Evolutionary conservation across 164 flowering plant species (phyloP).

Genomic region (Liriodendron chinense): DNA sequence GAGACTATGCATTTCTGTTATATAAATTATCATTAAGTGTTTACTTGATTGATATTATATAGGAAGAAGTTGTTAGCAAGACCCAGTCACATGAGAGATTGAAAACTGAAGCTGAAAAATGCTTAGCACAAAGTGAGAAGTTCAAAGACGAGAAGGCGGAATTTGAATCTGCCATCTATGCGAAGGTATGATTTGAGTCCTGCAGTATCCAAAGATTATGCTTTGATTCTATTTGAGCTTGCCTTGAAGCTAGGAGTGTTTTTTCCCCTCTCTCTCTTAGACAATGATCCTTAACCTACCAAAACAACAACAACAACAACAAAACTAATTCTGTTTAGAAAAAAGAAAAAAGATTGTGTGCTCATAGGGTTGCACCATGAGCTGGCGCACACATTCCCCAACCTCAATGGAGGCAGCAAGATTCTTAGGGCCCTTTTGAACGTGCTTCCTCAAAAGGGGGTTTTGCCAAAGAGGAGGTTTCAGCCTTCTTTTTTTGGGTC

Average conservation of each 20-base stretch:
- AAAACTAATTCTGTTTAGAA: too few species aligned
- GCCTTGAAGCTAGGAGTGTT: background rate
- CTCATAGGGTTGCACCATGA: background rate
- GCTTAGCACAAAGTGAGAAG: constrained; percentile 71
- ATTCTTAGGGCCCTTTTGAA: too few species aligned
- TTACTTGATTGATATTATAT: constrained; percentile 11
- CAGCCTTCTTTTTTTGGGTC: too few species aligned
- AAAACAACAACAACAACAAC: background rate
- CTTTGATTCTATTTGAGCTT: background rate
- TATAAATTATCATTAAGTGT: background rate
- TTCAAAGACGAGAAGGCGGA: constrained; percentile 65
- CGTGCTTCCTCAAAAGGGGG: too few species aligned
- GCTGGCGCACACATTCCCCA: background rate
- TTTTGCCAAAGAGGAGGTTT: too few species aligned
- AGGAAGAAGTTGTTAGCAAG: constrained; percentile 87
- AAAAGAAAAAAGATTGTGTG: too few species aligned
- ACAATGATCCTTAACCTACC: background rate
- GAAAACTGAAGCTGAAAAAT: constrained; percentile 80
- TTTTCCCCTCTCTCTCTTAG: too few species aligned
- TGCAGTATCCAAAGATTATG: background rate
- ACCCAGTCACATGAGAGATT: constrained; percentile 53
- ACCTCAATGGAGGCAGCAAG: too few species aligned
- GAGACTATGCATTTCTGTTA: background rate
- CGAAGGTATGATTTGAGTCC: constrained; percentile 47
- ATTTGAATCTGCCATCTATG: constrained; percentile 72